A percentile compares a stretch with the other conserved stretches of the same genome.
Conservation (phyloP, 768 basidiomycete genomes). For the Termitomyces sp. region DNA sequence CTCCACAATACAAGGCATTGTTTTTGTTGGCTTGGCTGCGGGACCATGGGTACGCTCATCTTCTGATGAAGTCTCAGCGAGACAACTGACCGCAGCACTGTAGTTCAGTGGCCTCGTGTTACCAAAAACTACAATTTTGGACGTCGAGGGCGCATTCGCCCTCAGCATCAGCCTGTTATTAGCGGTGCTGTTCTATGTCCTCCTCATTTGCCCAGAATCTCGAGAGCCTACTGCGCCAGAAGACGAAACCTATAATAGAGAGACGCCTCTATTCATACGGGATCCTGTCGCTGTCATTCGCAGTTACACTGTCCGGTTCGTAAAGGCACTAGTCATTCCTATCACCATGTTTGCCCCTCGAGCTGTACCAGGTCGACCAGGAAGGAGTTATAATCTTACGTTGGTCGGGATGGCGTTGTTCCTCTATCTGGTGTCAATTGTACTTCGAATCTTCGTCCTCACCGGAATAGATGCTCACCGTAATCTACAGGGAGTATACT, state of each 20-base stretch:
- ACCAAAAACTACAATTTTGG: constrained; percentile 53
- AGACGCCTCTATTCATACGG: constrained; percentile 23
- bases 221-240: constrained; percentile 24
- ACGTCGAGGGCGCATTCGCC: constrained; percentile 36
- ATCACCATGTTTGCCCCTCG: constrained; percentile 68
- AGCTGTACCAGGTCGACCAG: constrained; percentile 32
- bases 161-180: constrained; percentile 36
- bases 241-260: constrained; percentile 15
- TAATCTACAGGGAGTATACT: constrained; percentile 54
- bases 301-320: constrained; percentile 23
- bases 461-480: constrained; percentile 1
- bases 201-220: constrained; percentile 54
- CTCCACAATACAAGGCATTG: constrained; percentile 67
- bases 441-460: constrained; percentile 29
- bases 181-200: constrained; percentile 33
- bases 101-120: constrained; percentile 53
- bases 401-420: constrained; percentile 63
- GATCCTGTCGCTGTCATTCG: constrained; percentile 25
- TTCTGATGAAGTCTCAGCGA: neutral
- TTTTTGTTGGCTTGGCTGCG: constrained; percentile 71
- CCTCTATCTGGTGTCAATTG: constrained; percentile 58
- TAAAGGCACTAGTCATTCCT: constrained; percentile 53
- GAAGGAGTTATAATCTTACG: constrained; percentile 73
- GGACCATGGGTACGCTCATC: constrained; percentile 69
- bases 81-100: neutral